Conservation (phyloP, 805 yeast species). For the Ogataea methanolica region DNA sequence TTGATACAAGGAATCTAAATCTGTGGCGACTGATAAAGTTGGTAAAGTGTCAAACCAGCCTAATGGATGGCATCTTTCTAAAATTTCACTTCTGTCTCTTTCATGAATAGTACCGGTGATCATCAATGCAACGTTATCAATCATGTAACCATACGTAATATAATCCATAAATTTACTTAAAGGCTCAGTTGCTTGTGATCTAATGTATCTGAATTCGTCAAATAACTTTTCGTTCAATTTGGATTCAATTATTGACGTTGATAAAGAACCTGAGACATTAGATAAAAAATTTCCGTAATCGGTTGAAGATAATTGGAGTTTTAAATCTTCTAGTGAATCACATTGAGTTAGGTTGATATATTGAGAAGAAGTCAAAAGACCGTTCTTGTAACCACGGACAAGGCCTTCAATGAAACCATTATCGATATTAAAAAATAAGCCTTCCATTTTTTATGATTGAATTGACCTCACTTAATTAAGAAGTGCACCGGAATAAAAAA, state of each 20-base stretch:
- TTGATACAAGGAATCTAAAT: constrained; percentile 86
- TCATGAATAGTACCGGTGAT: constrained; percentile 97
- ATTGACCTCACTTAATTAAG: background rate
- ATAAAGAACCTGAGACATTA: constrained; percentile 74
- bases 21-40: constrained; percentile 90
- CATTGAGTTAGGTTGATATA: constrained; percentile 93
- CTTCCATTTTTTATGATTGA: constrained; percentile 62
- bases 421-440: constrained; percentile 84
- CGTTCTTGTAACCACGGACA: constrained; percentile 90
- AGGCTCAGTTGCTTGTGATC: constrained; percentile 78
- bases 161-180: constrained; percentile 82
- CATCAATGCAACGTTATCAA: constrained; percentile 92
- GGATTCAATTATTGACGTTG: constrained; percentile 84
- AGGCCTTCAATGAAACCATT: constrained; percentile 90
- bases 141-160: constrained; percentile 96
- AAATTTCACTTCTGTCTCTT: constrained; percentile 82
- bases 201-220: constrained; percentile 79
- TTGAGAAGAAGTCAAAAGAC: constrained; percentile 70
- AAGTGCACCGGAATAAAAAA: background rate
- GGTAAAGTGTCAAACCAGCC: constrained; percentile 99
- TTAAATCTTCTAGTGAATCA: constrained; percentile 89
- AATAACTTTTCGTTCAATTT: constrained; percentile 69
- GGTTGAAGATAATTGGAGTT: constrained; percentile 89
- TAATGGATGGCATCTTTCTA: constrained; percentile 89
- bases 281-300: constrained; percentile 91